phyloP scores from a whole-genome alignment of 2,329 filamentous ascomycete genomes.

The Alternaria sp. region DNA sequence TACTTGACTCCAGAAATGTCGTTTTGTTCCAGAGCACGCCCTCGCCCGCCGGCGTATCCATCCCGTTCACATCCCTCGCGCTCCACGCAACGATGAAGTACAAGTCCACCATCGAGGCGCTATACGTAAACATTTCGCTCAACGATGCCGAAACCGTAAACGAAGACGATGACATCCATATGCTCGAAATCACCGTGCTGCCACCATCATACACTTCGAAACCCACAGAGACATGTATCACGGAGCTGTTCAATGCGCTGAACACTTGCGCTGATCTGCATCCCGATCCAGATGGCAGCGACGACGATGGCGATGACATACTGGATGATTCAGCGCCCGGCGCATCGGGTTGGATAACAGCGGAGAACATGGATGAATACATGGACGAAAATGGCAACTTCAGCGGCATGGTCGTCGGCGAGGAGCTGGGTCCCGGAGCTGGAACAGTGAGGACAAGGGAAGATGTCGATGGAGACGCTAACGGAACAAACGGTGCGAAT shows the following conservation, averaged over 20 bases:
- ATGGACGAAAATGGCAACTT: conserved; percentile 50
- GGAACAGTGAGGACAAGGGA: conserved; percentile 46
- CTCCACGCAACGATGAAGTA: conserved; percentile 76
- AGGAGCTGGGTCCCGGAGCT: conserved; percentile 45
- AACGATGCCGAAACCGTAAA: conserved; percentile 61
- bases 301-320: conserved; percentile 60
- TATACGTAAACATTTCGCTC: conserved; percentile 48
- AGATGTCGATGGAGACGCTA: conserved; percentile 35
- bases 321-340: conserved; percentile 67
- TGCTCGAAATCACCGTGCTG: conserved; percentile 71
- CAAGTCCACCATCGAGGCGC: conserved; percentile 39
- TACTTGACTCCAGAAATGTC: conserved; percentile 53
- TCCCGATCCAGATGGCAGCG: conserved; percentile 69
- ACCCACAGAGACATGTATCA: conserved; percentile 43
- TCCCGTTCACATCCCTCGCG: conserved; percentile 76
- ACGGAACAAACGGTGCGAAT: conserved; percentile 31
- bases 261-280: conserved; percentile 78
- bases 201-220: conserved; percentile 50
- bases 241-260: conserved; percentile 71
- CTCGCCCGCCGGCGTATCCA: conserved; percentile 66
- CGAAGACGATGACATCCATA: conserved; percentile 68
- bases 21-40: conserved; percentile 66
- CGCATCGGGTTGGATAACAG: conserved; percentile 84
- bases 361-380: conserved; percentile 85
- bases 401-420: conserved; percentile 35